phyloP scores from a whole-genome alignment of 2,329 filamentous ascomycete species.

The Hymenoscyphus salicellus region DNA sequence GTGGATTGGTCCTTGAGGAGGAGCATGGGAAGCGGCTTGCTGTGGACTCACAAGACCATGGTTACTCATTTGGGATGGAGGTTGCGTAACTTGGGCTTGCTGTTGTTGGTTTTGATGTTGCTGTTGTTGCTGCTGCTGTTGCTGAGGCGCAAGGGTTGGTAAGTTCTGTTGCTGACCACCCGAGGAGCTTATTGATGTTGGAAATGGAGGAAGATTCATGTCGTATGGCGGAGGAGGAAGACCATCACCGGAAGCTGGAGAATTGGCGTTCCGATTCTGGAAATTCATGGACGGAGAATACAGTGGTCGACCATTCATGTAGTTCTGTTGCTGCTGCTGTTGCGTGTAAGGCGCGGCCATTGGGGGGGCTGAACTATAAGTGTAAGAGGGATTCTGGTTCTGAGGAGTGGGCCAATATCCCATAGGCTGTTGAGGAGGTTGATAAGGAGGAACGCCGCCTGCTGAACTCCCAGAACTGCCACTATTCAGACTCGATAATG shows the following conservation, averaged over 20 bases:
- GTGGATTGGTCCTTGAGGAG: slow-evolving; percentile 53
- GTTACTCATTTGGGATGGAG: slow-evolving; percentile 41
- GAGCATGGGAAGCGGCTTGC: slow-evolving; percentile 45
- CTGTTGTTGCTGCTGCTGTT: slow-evolving; percentile 35
- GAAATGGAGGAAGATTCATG: slow-evolving; percentile 60
- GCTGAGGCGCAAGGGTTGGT: slow-evolving; percentile 38
- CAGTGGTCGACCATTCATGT: slow-evolving; percentile 42
- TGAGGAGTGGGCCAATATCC: slow-evolving; percentile 57
- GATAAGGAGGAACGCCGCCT: slow-evolving; percentile 53
- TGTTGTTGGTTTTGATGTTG: slow-evolving; percentile 35
- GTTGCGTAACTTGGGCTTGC: slow-evolving; percentile 34
- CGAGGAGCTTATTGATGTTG: slow-evolving; percentile 53
- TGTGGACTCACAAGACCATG: slow-evolving; percentile 49
- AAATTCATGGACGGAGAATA: slow-evolving; percentile 57
- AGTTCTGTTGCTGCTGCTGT: slow-evolving; percentile 39
- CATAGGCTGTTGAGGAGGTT: slow-evolving; percentile 42
- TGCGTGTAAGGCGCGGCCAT: slow-evolving; percentile 33
- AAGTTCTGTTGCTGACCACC: slow-evolving; percentile 37
- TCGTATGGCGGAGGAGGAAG: slow-evolving; percentile 68
- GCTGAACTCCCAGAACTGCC: slow-evolving; percentile 58
- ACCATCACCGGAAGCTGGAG: slow-evolving; percentile 59
- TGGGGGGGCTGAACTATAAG: slow-evolving; percentile 51
- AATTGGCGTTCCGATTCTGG: slow-evolving; percentile 52
- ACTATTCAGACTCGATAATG: slow-evolving; percentile 58
- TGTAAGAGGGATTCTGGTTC: slow-evolving; percentile 45